Evolutionary conservation across 1,284 basidiomycete genomes (phyloP), one percentile per base, ranked within the genome.

Genomic region (Termitomyces sp.): DNA sequence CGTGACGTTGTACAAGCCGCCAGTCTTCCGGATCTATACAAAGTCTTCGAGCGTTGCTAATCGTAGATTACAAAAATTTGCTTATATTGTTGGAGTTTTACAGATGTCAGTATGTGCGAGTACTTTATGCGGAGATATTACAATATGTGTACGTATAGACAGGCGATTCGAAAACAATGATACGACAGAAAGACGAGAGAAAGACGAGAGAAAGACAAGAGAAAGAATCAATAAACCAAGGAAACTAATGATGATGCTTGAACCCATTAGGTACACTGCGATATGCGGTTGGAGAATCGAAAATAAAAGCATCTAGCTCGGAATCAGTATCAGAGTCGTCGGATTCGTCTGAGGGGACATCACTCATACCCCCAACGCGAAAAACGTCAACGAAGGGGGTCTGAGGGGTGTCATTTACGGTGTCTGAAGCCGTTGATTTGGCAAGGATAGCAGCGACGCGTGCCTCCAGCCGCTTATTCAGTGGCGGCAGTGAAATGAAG

Each of bases 21-120:
- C 5, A 89, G 84, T 68, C 69, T 96, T 50, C 92, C 92, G 2
- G 91, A 93, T 61, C 71, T 97, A 58, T 97, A 95, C 68, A 86
- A 88, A 57, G 88, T 96, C 1, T 97, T 96, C 65, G 93, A 95
- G 71, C 73, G 92, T 56, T 95, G 93, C 66, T 95, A 67, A 59
- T 40, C 10, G 15, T 34, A 21, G 38, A 54, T 55, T 44, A 43
- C 38, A 49, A n/a, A n/a, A 40, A 53, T 56, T 62, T 52, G 48
- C 36, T 57, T 47, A 39, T 59, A 52, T 56, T 53, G 34, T 49
- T 53, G 21, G 39, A 52, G 50, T 48, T 59, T 56, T 54, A 61
- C 53, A 63, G 19, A 53, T 53, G 48, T 55, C 53, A 60, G 45
- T 61, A 58, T 58, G 55, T 57, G 54, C 43, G 48, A 54, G 38